These are phyloP conservation scores for Hymenoscyphus occultus DNA, from an alignment of 2,329 filamentous ascomycete species.

Conservation along the genomic window DNA sequence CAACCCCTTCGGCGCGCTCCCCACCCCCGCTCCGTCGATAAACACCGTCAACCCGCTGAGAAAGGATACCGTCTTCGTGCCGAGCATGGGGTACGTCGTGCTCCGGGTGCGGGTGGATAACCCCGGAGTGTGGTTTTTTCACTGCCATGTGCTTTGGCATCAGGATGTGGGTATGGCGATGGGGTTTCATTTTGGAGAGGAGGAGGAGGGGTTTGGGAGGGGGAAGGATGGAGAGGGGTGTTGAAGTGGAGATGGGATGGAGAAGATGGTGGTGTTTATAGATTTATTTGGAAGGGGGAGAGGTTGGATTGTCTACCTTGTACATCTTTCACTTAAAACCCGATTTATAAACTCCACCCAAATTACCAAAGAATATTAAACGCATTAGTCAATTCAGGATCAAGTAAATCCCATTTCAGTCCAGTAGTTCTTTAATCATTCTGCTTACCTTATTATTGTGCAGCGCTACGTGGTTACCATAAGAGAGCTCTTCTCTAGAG, in stretches of 20 bases:
- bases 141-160: constrained; percentile 44
- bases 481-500: too few relatives aligned
- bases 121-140: constrained; percentile 50
- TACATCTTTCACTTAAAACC: too few relatives aligned
- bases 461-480: too few relatives aligned
- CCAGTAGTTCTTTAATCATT: too few relatives aligned
- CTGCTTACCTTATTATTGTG: too few relatives aligned
- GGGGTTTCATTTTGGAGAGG: constrained; percentile 24
- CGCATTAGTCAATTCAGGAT: too few relatives aligned
- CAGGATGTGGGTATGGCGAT: constrained; percentile 44
- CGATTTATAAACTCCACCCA: too few relatives aligned
- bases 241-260: background rate
- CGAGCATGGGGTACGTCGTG: constrained; percentile 41
- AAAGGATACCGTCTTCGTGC: constrained; percentile 46
- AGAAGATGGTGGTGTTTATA: background rate
- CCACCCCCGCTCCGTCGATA: constrained; percentile 1
- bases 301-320: too few relatives aligned
- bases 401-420: too few relatives aligned
- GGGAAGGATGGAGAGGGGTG: background rate
- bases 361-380: too few relatives aligned
- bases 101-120: constrained; percentile 49
- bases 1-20: constrained; percentile 35
- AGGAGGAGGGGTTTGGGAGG: background rate
- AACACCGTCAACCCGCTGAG: constrained; percentile 32
- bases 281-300: background rate